phyloP scores from a whole-genome alignment of 2,329 filamentous ascomycete species.

The Pseudogymnoascus sp. region DNA sequence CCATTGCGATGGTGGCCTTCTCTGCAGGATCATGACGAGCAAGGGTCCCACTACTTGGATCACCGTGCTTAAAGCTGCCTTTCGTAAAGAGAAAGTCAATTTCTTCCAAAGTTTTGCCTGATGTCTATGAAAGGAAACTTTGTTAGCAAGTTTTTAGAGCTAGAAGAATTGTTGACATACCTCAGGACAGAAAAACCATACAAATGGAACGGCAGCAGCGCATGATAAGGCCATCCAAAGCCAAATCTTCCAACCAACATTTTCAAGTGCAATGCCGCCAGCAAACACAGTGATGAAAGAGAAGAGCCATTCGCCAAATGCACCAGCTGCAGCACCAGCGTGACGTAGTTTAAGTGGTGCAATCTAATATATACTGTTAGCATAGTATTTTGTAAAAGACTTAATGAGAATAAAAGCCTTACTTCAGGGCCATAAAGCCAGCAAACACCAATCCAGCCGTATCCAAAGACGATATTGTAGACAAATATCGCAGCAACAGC shows the following conservation, averaged over 20 bases:
- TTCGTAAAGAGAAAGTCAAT: constrained; percentile 14
- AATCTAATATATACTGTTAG: constrained; percentile 20
- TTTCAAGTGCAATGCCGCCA: constrained; percentile 27
- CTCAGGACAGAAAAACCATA: constrained; percentile 15
- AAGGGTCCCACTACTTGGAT: neutral
- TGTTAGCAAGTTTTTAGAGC: neutral
- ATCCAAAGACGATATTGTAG: constrained; percentile 14
- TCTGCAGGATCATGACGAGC: neutral
- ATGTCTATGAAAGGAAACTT: constrained; percentile 7
- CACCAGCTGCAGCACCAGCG: constrained; percentile 28
- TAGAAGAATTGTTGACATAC: neutral
- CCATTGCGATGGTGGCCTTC: neutral
- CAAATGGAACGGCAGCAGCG: constrained; percentile 14
- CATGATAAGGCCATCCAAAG: constrained; percentile 31
- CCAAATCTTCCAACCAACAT: constrained; percentile 31
- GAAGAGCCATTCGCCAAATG: constrained; percentile 31
- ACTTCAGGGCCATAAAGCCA: constrained; percentile 31
- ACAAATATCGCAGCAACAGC: constrained; percentile 12
- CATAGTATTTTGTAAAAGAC: neutral
- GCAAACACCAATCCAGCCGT: constrained; percentile 25
- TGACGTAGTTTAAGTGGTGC: constrained; percentile 31
- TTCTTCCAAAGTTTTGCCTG: constrained; percentile 14
- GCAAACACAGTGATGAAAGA: constrained; percentile 31
- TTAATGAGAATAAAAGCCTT: neutral
- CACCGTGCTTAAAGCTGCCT: neutral